phyloP scores from a whole-genome alignment of 345 rosid species.

The Excoecaria cochinchinensis region DNA sequence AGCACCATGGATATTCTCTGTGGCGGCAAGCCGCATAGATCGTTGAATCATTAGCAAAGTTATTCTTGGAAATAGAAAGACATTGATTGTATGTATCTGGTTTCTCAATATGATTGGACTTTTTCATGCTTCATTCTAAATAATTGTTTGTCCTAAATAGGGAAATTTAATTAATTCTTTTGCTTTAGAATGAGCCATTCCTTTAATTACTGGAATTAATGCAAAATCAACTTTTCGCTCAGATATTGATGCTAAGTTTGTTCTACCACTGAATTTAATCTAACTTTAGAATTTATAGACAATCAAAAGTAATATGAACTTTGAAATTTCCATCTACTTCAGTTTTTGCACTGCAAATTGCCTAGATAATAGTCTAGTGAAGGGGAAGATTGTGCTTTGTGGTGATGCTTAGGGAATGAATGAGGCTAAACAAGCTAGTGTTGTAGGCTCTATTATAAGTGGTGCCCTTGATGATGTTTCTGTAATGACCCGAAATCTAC shows the following conservation, averaged over 20 bases:
- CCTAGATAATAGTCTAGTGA: background rate
- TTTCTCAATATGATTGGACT: background rate
- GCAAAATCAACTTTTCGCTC: background rate
- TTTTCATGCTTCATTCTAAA: background rate
- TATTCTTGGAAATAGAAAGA: too few relatives aligned
- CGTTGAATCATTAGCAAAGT: slow-evolving; percentile 21
- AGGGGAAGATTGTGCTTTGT: background rate
- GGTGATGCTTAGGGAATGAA: background rate
- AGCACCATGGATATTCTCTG: slow-evolving; percentile 35
- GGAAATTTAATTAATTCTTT: background rate
- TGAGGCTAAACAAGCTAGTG: background rate
- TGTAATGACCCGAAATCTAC: too few relatives aligned
- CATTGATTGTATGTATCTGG: slow-evolving; percentile 16
- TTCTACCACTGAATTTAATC: background rate
- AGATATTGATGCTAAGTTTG: background rate
- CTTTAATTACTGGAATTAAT: background rate
- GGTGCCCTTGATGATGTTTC: background rate
- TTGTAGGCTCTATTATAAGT: slow-evolving; percentile 27
- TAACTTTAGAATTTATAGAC: too few relatives aligned
- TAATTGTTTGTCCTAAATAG: background rate
- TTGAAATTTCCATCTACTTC: background rate
- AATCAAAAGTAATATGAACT: background rate
- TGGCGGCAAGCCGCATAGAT: slow-evolving; percentile 32
- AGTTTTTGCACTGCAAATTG: background rate
- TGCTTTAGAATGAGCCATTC: background rate